Conservation (phyloP, 202 grass and related monocot genomes). For the Panicum hallii region DNA sequence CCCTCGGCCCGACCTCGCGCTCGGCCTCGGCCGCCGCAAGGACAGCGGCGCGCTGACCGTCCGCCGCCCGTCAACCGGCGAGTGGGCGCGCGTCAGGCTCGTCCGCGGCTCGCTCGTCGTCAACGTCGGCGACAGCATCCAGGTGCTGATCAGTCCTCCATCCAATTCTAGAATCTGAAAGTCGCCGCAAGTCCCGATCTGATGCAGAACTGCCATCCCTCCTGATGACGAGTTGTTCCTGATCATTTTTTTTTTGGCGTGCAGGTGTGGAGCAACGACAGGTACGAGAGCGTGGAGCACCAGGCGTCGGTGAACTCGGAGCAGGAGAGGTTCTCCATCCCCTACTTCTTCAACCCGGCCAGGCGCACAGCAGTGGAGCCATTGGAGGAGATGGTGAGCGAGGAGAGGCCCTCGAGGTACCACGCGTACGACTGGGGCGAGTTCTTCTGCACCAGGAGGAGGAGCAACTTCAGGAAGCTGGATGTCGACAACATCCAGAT, state of each 20-base stretch:
- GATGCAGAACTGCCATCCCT: neutral
- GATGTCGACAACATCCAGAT: slow-evolving; percentile 73
- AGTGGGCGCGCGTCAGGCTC: slow-evolving; percentile 74
- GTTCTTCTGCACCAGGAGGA: slow-evolving; percentile 60
- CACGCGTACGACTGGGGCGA: slow-evolving; percentile 64
- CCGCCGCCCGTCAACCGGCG: slow-evolving; percentile 51
- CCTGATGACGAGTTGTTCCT: too few species aligned
- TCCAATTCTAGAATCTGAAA: neutral
- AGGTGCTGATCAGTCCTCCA: neutral
- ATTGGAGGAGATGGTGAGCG: slow-evolving; percentile 59
- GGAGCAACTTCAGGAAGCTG: slow-evolving; percentile 79
- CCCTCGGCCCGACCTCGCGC: slow-evolving; percentile 66
- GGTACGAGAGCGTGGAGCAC: slow-evolving; percentile 87
- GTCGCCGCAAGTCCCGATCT: neutral
- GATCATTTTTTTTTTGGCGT: too few species aligned
- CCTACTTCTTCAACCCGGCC: slow-evolving; percentile 76
- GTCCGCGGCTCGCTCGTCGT: slow-evolving; percentile 52
- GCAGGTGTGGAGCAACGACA: slow-evolving; percentile 95
- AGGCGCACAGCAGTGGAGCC: slow-evolving; percentile 58
- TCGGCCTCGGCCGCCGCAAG: slow-evolving; percentile 79
- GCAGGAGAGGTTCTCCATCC: slow-evolving; percentile 74
- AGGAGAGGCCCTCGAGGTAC: slow-evolving; percentile 55
- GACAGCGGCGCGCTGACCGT: slow-evolving; percentile 73
- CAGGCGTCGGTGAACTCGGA: slow-evolving; percentile 57
- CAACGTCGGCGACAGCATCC: slow-evolving; percentile 75